Evolutionary conservation across 768 basidiomycete species (phyloP), one percentile per base, ranked within the genome.

Genomic region (Leccinum rimulosum): DNA sequence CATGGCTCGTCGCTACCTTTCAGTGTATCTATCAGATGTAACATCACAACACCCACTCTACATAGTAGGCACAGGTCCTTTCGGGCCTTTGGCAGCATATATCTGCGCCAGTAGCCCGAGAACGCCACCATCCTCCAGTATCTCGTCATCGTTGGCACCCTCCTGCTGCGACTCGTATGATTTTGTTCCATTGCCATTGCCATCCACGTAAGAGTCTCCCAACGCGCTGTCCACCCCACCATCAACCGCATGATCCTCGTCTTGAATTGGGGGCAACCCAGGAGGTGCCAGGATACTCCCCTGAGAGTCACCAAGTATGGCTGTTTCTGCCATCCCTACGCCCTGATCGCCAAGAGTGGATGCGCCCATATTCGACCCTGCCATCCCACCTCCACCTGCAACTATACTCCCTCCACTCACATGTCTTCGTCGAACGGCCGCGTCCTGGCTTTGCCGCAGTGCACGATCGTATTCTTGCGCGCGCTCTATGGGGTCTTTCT

Each of bases 71-170:
- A 77, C 74, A 56, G 80, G 79, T 48, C 68, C 66, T 57, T 79
- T 80, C 50, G 84, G 60, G 1, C 62, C 83, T 61, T 76, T 79
- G 64, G 82, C 78, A 50, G 82, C 85, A 73, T 95, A 93, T 53
- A 97, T 95, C 77, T 95, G 88, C 47, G 91, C 88, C 66, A 97
- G 70, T 62, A 97, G 68, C 22, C 91, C 92, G 61, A 96, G 75
- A 62, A 97, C 87, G 17, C 95, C 94, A 0, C 84, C 91, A 73
- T 95, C 92, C 66, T 84, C 84, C 61, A 89, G 67, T 19, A 74
- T 78, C 27, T 88, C 87, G 5, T 87, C 89, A 11, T 85, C 85
- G 49, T 87, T 80, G 15, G 68, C 68, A 15, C 82, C 82, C 14
- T 78, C 79, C 52, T 80, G 82, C 50, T 80, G 76, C 52, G 73